Conservation (phyloP, 2,329 filamentous ascomycete species). For the Aspergillus calidoustus region DNA sequence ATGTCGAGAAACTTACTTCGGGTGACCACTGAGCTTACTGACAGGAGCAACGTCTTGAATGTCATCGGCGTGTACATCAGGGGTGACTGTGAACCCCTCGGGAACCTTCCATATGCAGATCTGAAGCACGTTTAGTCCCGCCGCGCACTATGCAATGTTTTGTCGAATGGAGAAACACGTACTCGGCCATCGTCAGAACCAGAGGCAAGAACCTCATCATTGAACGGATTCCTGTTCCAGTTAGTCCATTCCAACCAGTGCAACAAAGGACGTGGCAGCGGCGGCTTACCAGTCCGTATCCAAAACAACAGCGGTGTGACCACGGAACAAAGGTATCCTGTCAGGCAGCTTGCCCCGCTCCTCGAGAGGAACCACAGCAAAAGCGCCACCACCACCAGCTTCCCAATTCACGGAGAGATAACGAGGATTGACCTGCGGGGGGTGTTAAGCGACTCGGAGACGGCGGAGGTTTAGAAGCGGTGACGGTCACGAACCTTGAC, state of each 20-base stretch:
- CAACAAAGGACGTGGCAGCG: slow-evolving; percentile 16
- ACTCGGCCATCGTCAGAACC: slow-evolving; percentile 94
- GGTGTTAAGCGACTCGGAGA: slow-evolving; percentile 28
- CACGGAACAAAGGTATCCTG: slow-evolving; percentile 90
- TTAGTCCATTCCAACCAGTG: slow-evolving; percentile 16
- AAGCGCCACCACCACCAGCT: slow-evolving; percentile 90
- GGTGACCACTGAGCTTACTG: slow-evolving; percentile 82
- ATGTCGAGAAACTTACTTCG: slow-evolving; percentile 62
- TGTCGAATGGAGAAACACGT: slow-evolving; percentile 12
- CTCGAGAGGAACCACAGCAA: slow-evolving; percentile 89
- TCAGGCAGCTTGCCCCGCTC: slow-evolving; percentile 92
- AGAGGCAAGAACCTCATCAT: slow-evolving; percentile 89
- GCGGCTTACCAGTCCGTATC: slow-evolving; percentile 87
- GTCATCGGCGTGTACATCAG: slow-evolving; percentile 75
- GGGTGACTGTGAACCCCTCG: slow-evolving; percentile 80
- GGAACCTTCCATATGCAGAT: slow-evolving; percentile 97
- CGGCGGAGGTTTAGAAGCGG: slow-evolving; percentile 30
- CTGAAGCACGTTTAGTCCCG: slow-evolving; percentile 30
- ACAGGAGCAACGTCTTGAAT: slow-evolving; percentile 79
- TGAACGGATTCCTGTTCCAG: slow-evolving; percentile 81
- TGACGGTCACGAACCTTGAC: slow-evolving; percentile 73
- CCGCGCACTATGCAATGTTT: neutral
- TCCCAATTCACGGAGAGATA: slow-evolving; percentile 99
- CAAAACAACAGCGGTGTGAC: slow-evolving; percentile 92
- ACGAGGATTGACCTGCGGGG: slow-evolving; percentile 80